Evolutionary conservation across 257 asterid species (phyloP).

Genomic region (Linaria vulgaris): DNA sequence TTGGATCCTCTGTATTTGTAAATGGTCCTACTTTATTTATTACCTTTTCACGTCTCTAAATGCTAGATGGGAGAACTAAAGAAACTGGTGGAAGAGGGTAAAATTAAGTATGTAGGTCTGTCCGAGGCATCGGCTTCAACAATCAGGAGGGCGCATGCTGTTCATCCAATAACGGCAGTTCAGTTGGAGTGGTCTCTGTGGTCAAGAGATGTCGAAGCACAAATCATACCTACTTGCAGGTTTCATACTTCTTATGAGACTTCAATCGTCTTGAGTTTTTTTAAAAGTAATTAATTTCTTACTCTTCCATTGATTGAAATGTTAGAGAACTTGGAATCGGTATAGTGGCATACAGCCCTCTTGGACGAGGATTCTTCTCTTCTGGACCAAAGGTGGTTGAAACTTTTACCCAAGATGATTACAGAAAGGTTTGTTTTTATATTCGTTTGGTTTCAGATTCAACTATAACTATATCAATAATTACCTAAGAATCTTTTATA

Average conservation of each 20-base stretch:
- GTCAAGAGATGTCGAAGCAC: slow-evolving; percentile 49
- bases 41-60: neutral
- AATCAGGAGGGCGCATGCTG: slow-evolving; percentile 51
- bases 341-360: slow-evolving; percentile 33
- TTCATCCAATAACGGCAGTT: slow-evolving; percentile 49
- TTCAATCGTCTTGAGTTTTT: neutral
- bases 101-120: slow-evolving; percentile 44
- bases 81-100: slow-evolving; percentile 54
- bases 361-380: slow-evolving; percentile 49
- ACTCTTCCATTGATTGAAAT: neutral
- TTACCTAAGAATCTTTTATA: neutral
- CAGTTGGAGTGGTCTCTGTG: slow-evolving; percentile 52
- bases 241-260: neutral
- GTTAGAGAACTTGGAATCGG: slow-evolving; percentile 44
- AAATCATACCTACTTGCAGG: slow-evolving; percentile 53
- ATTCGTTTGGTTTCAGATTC: neutral
- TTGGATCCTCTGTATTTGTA: no score
- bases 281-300: neutral
- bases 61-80: slow-evolving; percentile 46
- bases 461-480: neutral
- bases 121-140: slow-evolving; percentile 49
- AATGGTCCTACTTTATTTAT: neutral
- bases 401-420: slow-evolving; percentile 31
- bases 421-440: slow-evolving; percentile 29
- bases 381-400: slow-evolving; percentile 35